Evolutionary conservation across 108 stramenopile genomes (phyloP).

Genomic region (Stephanodiscus minutulus): DNA sequence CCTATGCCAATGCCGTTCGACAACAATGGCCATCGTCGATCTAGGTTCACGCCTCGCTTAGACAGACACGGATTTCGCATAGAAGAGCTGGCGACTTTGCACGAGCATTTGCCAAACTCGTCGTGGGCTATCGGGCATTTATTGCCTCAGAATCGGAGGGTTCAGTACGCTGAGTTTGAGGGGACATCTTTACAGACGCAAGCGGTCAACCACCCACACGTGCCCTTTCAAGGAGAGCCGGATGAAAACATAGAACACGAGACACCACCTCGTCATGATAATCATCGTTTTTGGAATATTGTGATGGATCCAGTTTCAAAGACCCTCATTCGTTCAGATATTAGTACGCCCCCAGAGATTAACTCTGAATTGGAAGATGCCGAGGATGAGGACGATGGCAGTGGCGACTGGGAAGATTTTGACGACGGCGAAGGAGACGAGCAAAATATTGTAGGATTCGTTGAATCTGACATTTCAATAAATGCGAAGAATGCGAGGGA

Average conservation of each 20-base stretch:
- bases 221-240: background rate
- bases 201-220: slow-evolving; percentile 6
- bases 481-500: slow-evolving; percentile 31
- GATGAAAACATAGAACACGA: slow-evolving; percentile 7
- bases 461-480: background rate
- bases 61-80: slow-evolving; percentile 33
- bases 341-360: background rate
- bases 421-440: slow-evolving; percentile 4
- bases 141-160: slow-evolving; percentile 30
- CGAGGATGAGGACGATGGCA: slow-evolving; percentile 4
- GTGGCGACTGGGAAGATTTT: background rate
- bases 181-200: background rate
- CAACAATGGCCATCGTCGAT: slow-evolving; percentile 30
- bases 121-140: slow-evolving; percentile 39
- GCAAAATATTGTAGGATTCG: background rate
- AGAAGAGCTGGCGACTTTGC: slow-evolving; percentile 23
- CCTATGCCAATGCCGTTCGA: slow-evolving; percentile 26
- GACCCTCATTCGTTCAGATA: background rate
- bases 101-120: slow-evolving; percentile 43
- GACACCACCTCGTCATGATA: background rate
- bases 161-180: slow-evolving; percentile 24
- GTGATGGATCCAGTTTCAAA: slow-evolving; percentile 30
- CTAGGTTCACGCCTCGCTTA: slow-evolving; percentile 17
- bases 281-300: slow-evolving; percentile 37
- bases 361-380: background rate